These are phyloP conservation scores for Candida tropicalis DNA, from an alignment of 1,139 yeast species.

Conservation along the genomic window DNA sequence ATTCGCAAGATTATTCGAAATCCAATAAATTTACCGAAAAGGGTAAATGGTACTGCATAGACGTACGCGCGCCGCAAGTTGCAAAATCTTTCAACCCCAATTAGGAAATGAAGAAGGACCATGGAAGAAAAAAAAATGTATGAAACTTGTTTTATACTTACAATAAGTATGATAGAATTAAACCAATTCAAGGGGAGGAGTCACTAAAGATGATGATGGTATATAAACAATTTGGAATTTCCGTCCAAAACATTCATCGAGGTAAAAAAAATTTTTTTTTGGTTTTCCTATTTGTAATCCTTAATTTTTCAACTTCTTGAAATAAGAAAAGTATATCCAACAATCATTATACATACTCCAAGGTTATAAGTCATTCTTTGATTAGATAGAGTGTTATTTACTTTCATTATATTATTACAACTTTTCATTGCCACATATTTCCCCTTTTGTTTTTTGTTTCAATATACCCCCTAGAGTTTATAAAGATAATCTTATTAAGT, in stretches of 20 bases:
- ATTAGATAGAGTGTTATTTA: not conserved
- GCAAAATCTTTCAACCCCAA: conserved; percentile 7
- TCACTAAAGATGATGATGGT: not conserved
- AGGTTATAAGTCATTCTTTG: conserved; percentile 1
- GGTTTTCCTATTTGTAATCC: not conserved
- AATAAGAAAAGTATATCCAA: not conserved
- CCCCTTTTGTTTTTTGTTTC: too few relatives aligned
- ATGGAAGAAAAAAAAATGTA: not conserved
- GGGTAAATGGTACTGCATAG: conserved; percentile 1
- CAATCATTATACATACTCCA: not conserved
- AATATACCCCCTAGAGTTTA: not conserved
- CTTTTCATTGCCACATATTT: too few relatives aligned
- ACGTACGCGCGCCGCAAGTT: not conserved
- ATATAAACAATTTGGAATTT: conserved; percentile 2
- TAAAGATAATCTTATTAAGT: not conserved
- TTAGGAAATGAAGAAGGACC: conserved; percentile 3
- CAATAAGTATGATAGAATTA: too few relatives aligned
- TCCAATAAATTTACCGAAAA: conserved; percentile 3
- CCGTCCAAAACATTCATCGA: not conserved
- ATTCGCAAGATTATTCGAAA: not conserved
- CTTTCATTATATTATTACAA: not conserved
- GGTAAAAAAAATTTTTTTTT: not conserved
- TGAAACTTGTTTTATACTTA: too few relatives aligned
- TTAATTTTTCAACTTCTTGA: not conserved
- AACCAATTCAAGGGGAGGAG: not conserved